Conservation (phyloP, 2,329 filamentous ascomycete species). For the Xylaria digitata region DNA sequence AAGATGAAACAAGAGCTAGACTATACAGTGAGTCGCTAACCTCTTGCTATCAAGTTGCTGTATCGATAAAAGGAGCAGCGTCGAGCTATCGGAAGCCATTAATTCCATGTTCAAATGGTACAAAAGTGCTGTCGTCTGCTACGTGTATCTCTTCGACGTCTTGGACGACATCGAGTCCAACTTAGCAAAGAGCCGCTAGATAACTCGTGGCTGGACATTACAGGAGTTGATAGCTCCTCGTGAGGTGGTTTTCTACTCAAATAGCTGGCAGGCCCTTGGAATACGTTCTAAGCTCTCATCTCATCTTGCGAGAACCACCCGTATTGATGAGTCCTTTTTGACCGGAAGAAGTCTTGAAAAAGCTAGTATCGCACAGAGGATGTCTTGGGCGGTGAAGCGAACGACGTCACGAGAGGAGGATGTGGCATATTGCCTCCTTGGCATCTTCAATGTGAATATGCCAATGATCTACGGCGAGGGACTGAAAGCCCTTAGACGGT, state of each 20-base stretch:
- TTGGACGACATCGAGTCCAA: slow-evolving; percentile 9
- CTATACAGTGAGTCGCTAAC: background rate
- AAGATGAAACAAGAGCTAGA: background rate
- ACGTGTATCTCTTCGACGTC: slow-evolving; percentile 41
- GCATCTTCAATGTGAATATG: slow-evolving; percentile 49
- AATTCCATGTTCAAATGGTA: slow-evolving; percentile 45
- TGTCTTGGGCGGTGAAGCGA: slow-evolving; percentile 47
- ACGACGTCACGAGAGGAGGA: slow-evolving; percentile 45
- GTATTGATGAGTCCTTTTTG: slow-evolving; percentile 39
- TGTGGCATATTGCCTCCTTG: slow-evolving; percentile 47
- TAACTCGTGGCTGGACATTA: slow-evolving; percentile 40
- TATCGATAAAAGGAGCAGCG: slow-evolving; percentile 46
- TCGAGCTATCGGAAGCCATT: slow-evolving; percentile 45
- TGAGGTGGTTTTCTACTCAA: slow-evolving; percentile 41
- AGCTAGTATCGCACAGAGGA: slow-evolving; percentile 43
- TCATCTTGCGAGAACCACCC: slow-evolving; percentile 38
- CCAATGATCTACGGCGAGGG: slow-evolving; percentile 49
- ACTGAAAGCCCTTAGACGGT: slow-evolving; percentile 41
- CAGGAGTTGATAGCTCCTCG: slow-evolving; percentile 44
- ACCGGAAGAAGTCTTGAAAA: slow-evolving; percentile 23
- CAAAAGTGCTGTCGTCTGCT: slow-evolving; percentile 39
- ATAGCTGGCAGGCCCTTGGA: slow-evolving; percentile 38
- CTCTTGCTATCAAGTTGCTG: slow-evolving; percentile 37
- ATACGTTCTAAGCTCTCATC: slow-evolving; percentile 40
- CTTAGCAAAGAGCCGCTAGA: slow-evolving; percentile 24